Evolutionary conservation across 768 basidiomycete species (phyloP).

Genomic region (Lanmaoa rubissima): DNA sequence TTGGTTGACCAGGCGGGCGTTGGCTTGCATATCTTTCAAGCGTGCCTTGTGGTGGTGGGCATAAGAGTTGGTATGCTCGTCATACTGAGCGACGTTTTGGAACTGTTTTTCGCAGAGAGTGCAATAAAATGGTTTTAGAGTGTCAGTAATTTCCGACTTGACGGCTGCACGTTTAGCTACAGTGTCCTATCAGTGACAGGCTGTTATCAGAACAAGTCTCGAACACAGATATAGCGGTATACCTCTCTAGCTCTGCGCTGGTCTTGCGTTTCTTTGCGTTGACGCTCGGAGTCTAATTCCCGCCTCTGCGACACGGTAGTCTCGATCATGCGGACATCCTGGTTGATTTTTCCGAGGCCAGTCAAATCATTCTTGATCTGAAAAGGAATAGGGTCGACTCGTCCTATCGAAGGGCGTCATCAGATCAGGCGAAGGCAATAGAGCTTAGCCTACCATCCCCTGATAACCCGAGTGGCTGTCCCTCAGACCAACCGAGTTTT

Average conservation of each 20-base stretch:
- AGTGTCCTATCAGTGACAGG: constrained; percentile 42
- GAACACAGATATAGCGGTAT: neutral
- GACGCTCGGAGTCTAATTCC: constrained; percentile 76
- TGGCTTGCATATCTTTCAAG: constrained; percentile 78
- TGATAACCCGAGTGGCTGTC: constrained; percentile 72
- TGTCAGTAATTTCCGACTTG: constrained; percentile 63
- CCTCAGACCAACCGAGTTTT: constrained; percentile 82
- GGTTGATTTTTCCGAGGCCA: constrained; percentile 74
- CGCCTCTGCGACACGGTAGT: constrained; percentile 82
- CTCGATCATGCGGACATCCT: constrained; percentile 83
- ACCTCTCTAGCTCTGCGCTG: constrained; percentile 76
- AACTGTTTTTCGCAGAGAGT: constrained; percentile 85
- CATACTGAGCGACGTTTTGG: constrained; percentile 81
- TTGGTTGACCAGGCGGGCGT: constrained; percentile 59
- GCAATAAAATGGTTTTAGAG: constrained; percentile 77
- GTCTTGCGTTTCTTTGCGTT: constrained; percentile 75
- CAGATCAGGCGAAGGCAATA: neutral
- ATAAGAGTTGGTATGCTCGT: constrained; percentile 88
- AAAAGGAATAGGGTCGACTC: constrained; percentile 82
- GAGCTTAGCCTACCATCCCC: constrained; percentile 55
- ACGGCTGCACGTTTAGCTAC: constrained; percentile 67
- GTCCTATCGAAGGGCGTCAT: constrained; percentile 44
- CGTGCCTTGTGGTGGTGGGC: constrained; percentile 86
- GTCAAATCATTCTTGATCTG: constrained; percentile 73
- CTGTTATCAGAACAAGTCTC: constrained; percentile 8